These are phyloP conservation scores for Fibroporia radiculosa DNA, from an alignment of 768 basidiomycete species.

Conservation along the genomic window DNA sequence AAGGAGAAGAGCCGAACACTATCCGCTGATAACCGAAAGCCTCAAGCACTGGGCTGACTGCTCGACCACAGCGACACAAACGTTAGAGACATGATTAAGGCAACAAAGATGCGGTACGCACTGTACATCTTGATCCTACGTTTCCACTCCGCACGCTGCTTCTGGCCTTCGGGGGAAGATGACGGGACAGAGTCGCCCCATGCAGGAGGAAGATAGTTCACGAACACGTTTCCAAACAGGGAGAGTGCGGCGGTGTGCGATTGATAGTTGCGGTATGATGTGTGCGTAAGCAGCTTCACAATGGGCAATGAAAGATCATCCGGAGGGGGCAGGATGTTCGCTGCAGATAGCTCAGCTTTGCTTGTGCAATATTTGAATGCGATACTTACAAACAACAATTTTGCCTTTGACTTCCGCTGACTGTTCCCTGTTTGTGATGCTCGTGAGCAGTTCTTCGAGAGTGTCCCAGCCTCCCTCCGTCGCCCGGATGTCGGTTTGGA, in stretches of 20 bases:
- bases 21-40: constrained; percentile 82
- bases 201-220: constrained; percentile 71
- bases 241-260: constrained; percentile 65
- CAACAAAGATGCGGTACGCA: constrained; percentile 35
- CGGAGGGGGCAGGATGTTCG: constrained; percentile 75
- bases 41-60: constrained; percentile 77
- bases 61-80: neutral
- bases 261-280: constrained; percentile 66
- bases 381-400: constrained; percentile 44
- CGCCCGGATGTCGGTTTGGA: constrained; percentile 43
- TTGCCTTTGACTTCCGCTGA: constrained; percentile 33
- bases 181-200: constrained; percentile 55
- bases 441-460: constrained; percentile 66
- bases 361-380: neutral
- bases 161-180: constrained; percentile 24
- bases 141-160: constrained; percentile 52
- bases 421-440: constrained; percentile 35
- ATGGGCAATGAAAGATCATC: constrained; percentile 64
- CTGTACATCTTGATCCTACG: constrained; percentile 80
- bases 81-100: neutral
- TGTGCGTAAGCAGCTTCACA: constrained; percentile 74
- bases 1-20: constrained; percentile 73
- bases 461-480: constrained; percentile 51
- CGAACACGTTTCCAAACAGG: constrained; percentile 58
- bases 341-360: constrained; percentile 27